phyloP scores from a whole-genome alignment of 257 asterid genomes.

The Nicotiana tabacum region DNA sequence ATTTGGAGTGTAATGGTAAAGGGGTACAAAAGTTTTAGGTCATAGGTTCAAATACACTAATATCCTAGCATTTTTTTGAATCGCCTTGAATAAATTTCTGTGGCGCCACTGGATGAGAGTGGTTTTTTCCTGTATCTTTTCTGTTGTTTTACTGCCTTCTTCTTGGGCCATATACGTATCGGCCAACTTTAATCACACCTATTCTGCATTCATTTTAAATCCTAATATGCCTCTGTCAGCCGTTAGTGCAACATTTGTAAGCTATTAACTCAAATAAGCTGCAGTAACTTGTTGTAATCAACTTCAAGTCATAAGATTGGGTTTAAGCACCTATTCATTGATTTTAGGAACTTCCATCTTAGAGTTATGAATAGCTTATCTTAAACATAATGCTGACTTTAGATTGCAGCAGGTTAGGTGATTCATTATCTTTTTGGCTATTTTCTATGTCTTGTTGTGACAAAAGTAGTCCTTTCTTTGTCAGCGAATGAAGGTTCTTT shows the following conservation, averaged over 20 bases:
- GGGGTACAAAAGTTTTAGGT: no score
- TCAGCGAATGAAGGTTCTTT: background rate
- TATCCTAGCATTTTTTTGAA: no score
- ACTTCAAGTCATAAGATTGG: background rate
- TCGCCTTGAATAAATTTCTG: no score
- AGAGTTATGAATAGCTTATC: background rate
- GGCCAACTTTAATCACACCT: no score
- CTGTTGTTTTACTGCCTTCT: background rate
- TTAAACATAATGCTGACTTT: background rate
- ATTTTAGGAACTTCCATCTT: background rate
- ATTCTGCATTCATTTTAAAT: no score
- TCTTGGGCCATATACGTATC: background rate
- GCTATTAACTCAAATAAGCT: background rate
- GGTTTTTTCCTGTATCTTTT: background rate
- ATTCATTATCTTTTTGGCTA: background rate
- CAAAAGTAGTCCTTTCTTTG: background rate
- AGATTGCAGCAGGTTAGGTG: background rate
- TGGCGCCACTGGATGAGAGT: background rate
- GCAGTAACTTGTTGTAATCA: background rate
- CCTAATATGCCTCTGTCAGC: no score
- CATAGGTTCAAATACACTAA: no score
- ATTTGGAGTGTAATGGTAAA: no score
- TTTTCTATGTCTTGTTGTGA: background rate
- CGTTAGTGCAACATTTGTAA: background rate
- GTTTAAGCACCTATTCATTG: background rate